Evolutionary conservation across 2,329 filamentous ascomycete species (phyloP).

Genomic region (Aureobasidium sp.): DNA sequence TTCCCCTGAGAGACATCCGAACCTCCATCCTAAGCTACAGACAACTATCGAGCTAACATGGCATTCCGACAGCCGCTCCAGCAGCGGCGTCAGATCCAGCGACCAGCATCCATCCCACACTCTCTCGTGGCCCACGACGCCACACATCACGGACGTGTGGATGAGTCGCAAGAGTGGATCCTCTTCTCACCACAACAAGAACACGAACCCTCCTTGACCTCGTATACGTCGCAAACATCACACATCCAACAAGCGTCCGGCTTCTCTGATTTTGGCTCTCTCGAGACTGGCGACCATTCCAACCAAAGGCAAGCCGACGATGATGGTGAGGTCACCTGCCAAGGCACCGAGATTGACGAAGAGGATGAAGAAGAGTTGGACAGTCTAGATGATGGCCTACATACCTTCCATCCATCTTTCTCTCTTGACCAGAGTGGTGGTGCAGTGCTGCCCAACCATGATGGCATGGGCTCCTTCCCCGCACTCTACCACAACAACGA

Average conservation of each 20-base stretch:
- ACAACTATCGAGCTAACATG: conserved; percentile 20
- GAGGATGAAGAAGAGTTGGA: conserved; percentile 78
- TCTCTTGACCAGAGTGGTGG: conserved; percentile 51
- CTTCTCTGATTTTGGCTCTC: conserved; percentile 72
- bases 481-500: conserved; percentile 42
- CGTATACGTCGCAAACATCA: conserved; percentile 59
- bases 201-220: conserved; percentile 57
- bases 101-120: conserved; percentile 21
- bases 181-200: conserved; percentile 63
- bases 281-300: conserved; percentile 62
- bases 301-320: conserved; percentile 42
- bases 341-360: conserved; percentile 39
- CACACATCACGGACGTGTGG: conserved; percentile 40
- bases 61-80: conserved; percentile 30
- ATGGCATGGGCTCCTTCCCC: conserved; percentile 81
- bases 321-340: conserved; percentile 34
- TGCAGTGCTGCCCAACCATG: conserved; percentile 80
- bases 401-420: conserved; percentile 65
- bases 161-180: conserved; percentile 89
- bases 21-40: not conserved
- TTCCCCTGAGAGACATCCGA: not conserved
- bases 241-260: conserved; percentile 64
- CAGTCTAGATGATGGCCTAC: conserved; percentile 84
- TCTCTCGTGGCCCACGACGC: conserved; percentile 28
- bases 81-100: conserved; percentile 25